Evolutionary conservation across 2,329 filamentous ascomycete species (phyloP).

Genomic region (Hymenoscyphus salicellus): DNA sequence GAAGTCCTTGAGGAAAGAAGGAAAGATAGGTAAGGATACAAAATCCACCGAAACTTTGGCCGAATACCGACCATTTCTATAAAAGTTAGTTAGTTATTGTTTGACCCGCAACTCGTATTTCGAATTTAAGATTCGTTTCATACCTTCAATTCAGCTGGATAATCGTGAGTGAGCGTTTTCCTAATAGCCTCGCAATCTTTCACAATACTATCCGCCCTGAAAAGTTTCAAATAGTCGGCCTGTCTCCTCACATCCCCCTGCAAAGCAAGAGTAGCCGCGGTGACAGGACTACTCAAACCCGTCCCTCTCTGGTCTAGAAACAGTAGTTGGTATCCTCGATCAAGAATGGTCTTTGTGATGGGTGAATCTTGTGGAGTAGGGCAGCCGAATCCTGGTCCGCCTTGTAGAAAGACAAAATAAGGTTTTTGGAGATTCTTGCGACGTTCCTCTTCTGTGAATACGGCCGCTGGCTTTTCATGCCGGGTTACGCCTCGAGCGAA

Average conservation of each 20-base stretch:
- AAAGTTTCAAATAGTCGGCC: slow-evolving; percentile 75
- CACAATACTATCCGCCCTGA: slow-evolving; percentile 88
- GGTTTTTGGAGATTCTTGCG: slow-evolving; percentile 51
- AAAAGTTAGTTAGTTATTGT: not conserved
- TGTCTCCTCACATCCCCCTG: slow-evolving; percentile 65
- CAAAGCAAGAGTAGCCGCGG: slow-evolving; percentile 65
- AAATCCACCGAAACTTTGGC: slow-evolving; percentile 91
- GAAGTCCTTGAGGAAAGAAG: slow-evolving; percentile 71
- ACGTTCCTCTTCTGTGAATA: slow-evolving; percentile 36
- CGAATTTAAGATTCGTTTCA: slow-evolving; percentile 45
- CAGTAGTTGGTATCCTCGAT: slow-evolving; percentile 79
- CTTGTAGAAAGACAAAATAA: slow-evolving; percentile 73
- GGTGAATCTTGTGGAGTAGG: slow-evolving; percentile 69
- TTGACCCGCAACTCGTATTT: not conserved
- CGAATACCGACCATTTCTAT: slow-evolving; percentile 75
- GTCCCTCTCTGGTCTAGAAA: slow-evolving; percentile 90
- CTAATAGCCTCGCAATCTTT: slow-evolving; percentile 85
- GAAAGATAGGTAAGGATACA: slow-evolving; percentile 81
- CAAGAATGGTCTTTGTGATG: slow-evolving; percentile 68
- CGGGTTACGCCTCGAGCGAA: slow-evolving; percentile 75
- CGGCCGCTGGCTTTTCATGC: slow-evolving; percentile 52
- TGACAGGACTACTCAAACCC: slow-evolving; percentile 78
- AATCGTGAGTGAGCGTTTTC: slow-evolving; percentile 66
- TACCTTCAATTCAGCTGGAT: slow-evolving; percentile 65
- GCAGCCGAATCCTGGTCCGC: slow-evolving; percentile 80